These are phyloP conservation scores for Poa pratensis DNA, from an alignment of 176 grass and related monocot genomes.

Conservation along the genomic window DNA sequence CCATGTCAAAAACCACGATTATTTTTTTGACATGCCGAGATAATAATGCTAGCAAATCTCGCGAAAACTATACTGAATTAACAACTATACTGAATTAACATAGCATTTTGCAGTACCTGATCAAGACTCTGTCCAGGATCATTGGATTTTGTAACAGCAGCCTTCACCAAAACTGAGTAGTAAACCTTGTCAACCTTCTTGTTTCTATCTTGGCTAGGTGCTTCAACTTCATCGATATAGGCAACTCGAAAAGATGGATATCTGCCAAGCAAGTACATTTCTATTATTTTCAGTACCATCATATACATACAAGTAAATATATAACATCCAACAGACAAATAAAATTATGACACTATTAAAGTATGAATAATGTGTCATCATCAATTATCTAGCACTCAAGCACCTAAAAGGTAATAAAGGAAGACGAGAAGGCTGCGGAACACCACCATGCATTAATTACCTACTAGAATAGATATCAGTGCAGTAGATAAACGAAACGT, in stretches of 20 bases:
- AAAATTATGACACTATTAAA: conserved; percentile 1
- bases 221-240: conserved; percentile 88
- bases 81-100: conserved; percentile 36
- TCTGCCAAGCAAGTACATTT: conserved; percentile 40
- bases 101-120: conserved; percentile 60
- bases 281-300: conserved; percentile 38
- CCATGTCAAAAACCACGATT: not conserved
- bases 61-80: conserved; percentile 22
- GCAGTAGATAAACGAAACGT: not conserved
- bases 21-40: conserved; percentile 1
- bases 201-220: conserved; percentile 56
- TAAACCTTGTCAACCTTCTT: conserved; percentile 80
- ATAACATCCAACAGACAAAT: not conserved
- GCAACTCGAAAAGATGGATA: conserved; percentile 85
- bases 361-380: not conserved
- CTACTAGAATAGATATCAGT: not conserved
- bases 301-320: conserved; percentile 32
- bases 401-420: conserved; percentile 4
- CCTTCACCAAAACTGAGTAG: conserved; percentile 96
- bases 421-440: not conserved
- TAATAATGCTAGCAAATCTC: conserved; percentile 30
- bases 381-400: conserved; percentile 3
- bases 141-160: conserved; percentile 67
- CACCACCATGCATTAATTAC: conserved; percentile 11
- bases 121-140: conserved; percentile 93